phyloP scores from a whole-genome alignment of 371 early-diverging fungal genomes.

The Mucor ambiguus region DNA sequence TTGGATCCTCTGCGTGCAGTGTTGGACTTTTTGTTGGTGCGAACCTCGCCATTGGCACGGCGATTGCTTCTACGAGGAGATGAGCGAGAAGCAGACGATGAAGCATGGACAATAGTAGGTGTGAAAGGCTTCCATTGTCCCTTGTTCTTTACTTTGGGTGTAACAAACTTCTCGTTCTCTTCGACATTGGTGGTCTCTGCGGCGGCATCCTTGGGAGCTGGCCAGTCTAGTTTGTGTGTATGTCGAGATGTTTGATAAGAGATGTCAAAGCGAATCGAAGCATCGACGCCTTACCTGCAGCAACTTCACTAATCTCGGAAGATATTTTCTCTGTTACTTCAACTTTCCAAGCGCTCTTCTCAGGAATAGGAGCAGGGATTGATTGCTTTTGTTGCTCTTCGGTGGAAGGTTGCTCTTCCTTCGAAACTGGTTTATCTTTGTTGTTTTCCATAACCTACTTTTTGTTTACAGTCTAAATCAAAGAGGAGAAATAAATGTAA shows the following conservation, averaged over 20 bases:
- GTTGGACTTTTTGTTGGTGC: constrained; percentile 5
- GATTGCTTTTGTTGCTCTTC: constrained; percentile 32
- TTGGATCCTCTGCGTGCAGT: constrained; percentile 22
- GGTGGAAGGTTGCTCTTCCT: constrained; percentile 13
- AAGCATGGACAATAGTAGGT: constrained; percentile 63
- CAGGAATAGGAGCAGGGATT: constrained; percentile 54
- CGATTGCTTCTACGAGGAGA: constrained; percentile 28
- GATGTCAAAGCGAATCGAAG: constrained; percentile 6
- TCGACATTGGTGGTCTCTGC: constrained; percentile 40
- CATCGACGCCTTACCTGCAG: constrained; percentile 17
- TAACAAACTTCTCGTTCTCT: constrained; percentile 29
- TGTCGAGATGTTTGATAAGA: background rate
- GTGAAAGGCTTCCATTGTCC: constrained; percentile 65
- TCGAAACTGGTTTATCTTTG: constrained; percentile 18
- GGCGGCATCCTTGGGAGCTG: constrained; percentile 50
- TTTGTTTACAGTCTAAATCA: constrained; percentile 1
- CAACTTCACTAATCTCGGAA: constrained; percentile 18
- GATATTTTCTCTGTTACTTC: constrained; percentile 39
- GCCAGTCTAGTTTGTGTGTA: constrained; percentile 35
- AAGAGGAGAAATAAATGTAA: background rate
- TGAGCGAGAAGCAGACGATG: constrained; percentile 47
- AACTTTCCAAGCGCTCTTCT: constrained; percentile 61
- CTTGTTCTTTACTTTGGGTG: constrained; percentile 53
- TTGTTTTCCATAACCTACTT: constrained; percentile 21
- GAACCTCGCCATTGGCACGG: constrained; percentile 12